phyloP scores from a whole-genome alignment of 1,284 basidiomycete genomes.

The Trametes sp. region DNA sequence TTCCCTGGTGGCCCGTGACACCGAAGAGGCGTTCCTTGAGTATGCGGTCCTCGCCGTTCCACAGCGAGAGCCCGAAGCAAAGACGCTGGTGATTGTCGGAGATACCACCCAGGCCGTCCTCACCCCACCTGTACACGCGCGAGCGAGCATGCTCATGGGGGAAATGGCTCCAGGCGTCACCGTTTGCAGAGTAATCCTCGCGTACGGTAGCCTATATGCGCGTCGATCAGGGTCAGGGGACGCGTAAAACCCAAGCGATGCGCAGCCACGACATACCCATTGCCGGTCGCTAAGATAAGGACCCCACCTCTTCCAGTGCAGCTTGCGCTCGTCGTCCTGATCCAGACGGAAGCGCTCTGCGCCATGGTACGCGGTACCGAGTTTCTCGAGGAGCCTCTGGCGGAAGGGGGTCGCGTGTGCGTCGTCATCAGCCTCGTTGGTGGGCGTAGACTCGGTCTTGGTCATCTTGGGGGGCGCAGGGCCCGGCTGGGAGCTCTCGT shows the following conservation, averaged over 20 bases:
- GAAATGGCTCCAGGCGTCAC: constrained; percentile 98
- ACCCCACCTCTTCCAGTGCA: constrained; percentile 98
- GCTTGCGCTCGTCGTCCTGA: constrained; percentile 69
- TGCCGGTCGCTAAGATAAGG: constrained; percentile 97
- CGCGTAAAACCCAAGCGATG: constrained; percentile 14
- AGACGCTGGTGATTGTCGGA: constrained; percentile 96
- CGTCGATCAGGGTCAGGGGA: constrained; percentile 10
- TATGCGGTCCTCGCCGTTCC: constrained; percentile 96
- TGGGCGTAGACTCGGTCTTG: constrained; percentile 46
- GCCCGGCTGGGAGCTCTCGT: constrained; percentile 19
- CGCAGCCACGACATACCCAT: constrained; percentile 73
- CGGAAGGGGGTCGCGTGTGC: constrained; percentile 53
- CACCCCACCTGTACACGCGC: constrained; percentile 97
- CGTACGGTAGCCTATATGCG: constrained; percentile 87
- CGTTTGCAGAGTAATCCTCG: constrained; percentile 96
- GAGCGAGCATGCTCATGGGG: constrained; percentile 95
- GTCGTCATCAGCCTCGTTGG: constrained; percentile 34
- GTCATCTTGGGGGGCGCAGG: constrained; percentile 47
- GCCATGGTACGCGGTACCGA: constrained; percentile 69
- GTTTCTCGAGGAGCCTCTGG: constrained; percentile 62
- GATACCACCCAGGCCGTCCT: constrained; percentile 96
- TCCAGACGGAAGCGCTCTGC: constrained; percentile 76
- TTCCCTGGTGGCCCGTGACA: constrained; percentile 95
- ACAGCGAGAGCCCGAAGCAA: constrained; percentile 90
- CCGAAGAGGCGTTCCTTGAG: constrained; percentile 97